Conservation (phyloP, 371 early-diverging fungal genomes). For the Blastocladiella emersonii region DNA sequence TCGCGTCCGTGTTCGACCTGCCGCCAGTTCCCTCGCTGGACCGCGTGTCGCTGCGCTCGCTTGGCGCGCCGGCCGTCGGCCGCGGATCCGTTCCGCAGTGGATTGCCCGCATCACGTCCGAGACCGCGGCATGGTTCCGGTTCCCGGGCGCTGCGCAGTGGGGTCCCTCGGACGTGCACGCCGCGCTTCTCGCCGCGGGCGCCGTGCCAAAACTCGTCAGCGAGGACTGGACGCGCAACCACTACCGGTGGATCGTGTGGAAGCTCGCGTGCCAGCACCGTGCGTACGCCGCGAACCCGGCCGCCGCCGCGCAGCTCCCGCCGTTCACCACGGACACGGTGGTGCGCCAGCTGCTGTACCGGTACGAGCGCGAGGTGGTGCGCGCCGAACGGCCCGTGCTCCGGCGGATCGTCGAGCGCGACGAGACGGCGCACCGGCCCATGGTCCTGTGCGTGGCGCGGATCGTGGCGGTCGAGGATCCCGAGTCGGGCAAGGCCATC, state of each 20-base stretch:
- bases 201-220: constrained; percentile 10
- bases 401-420: constrained; percentile 52
- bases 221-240: constrained; percentile 49
- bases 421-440: constrained; percentile 36
- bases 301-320: not conserved
- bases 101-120: no score
- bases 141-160: constrained; percentile 10
- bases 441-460: constrained; percentile 55
- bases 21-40: no score
- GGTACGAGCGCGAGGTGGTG: constrained; percentile 61
- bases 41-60: no score
- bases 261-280: constrained; percentile 38
- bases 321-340: constrained; percentile 24
- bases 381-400: constrained; percentile 48
- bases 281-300: not conserved
- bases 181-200: not conserved
- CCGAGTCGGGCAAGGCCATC: constrained; percentile 15
- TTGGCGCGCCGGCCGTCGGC: no score
- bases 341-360: constrained; percentile 43
- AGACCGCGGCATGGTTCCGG: no score
- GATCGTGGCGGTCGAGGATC: constrained; percentile 10
- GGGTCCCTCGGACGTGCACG: constrained; percentile 29
- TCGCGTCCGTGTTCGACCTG: no score
- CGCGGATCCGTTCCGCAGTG: no score
- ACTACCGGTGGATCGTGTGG: constrained; percentile 58